These are phyloP conservation scores for Viola odorata DNA, from an alignment of 345 rosid species.

Conservation along the genomic window DNA sequence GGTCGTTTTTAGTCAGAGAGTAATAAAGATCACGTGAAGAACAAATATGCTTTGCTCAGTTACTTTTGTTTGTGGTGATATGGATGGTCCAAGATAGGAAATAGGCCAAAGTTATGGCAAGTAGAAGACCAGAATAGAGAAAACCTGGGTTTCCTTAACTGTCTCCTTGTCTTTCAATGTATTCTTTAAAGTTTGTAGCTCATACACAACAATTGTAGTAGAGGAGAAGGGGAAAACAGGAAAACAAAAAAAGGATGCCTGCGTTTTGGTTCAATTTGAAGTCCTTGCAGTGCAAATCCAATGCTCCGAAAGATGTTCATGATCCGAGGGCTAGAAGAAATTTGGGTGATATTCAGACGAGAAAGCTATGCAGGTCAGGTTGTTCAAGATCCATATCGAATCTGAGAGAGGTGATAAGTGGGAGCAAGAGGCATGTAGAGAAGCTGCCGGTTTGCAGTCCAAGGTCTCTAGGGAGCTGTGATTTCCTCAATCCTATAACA, in stretches of 20 bases:
- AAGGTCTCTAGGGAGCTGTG: slow-evolving; percentile 34
- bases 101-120: no score
- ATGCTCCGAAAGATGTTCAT: slow-evolving; percentile 20
- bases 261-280: slow-evolving; percentile 42
- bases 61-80: no score
- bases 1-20: no score
- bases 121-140: no score
- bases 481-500: slow-evolving; percentile 29
- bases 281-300: slow-evolving; percentile 38
- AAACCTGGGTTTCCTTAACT: no score
- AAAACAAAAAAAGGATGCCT: slow-evolving; percentile 17
- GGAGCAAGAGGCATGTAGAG: slow-evolving; percentile 30
- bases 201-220: no score
- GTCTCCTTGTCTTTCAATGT: background rate
- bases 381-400: slow-evolving; percentile 41
- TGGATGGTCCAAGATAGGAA: no score
- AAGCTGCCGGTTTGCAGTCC: slow-evolving; percentile 37
- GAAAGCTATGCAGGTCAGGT: slow-evolving; percentile 15
- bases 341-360: slow-evolving; percentile 12
- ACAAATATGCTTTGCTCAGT: no score
- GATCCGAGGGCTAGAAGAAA: slow-evolving; percentile 22
- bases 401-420: slow-evolving; percentile 33
- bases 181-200: background rate
- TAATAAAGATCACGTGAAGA: no score
- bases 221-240: background rate